These are phyloP conservation scores for Globisporangium ultimum DNA, from an alignment of 352 stramenopile genomes.

Conservation along the genomic window DNA sequence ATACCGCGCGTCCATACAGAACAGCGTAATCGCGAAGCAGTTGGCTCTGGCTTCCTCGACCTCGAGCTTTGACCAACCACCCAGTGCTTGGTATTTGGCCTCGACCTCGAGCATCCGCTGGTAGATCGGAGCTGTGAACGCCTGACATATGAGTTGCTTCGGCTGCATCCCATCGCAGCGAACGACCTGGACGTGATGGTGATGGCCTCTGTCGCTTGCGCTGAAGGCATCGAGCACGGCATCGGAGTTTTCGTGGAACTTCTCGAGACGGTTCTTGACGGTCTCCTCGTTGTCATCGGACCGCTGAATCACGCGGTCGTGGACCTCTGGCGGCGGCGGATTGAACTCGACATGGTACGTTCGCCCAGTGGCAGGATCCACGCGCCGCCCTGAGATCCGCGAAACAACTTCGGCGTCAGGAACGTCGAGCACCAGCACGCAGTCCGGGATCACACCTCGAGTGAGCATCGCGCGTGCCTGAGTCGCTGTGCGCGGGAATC, in stretches of 20 bases:
- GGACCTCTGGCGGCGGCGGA: constrained; percentile 74
- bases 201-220: constrained; percentile 2
- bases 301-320: constrained; percentile 71
- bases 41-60: constrained; percentile 41
- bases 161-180: constrained; percentile 53
- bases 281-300: constrained; percentile 94
- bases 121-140: constrained; percentile 50
- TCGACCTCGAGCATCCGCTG: constrained; percentile 40
- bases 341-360: constrained; percentile 97
- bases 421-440: constrained; percentile 92
- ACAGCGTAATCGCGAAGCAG: constrained; percentile 62
- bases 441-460: constrained; percentile 69
- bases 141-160: constrained; percentile 30
- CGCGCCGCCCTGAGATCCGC: constrained; percentile 94
- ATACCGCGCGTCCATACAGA: constrained; percentile 54
- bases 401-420: constrained; percentile 93
- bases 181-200: constrained; percentile 39
- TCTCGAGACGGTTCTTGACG: constrained; percentile 78
- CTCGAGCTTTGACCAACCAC: constrained; percentile 24
- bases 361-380: constrained; percentile 90
- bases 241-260: constrained; percentile 74
- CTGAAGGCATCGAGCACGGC: constrained; percentile 46
- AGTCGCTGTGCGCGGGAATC: constrained; percentile 87
- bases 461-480: constrained; percentile 85
- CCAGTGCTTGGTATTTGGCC: constrained; percentile 22